A percentile compares a stretch with the other conserved stretches of the same genome.
These are phyloP conservation scores for Hsuehochloa calcarea DNA, from an alignment of 176 grass and related monocot species.

Conservation along the genomic window DNA sequence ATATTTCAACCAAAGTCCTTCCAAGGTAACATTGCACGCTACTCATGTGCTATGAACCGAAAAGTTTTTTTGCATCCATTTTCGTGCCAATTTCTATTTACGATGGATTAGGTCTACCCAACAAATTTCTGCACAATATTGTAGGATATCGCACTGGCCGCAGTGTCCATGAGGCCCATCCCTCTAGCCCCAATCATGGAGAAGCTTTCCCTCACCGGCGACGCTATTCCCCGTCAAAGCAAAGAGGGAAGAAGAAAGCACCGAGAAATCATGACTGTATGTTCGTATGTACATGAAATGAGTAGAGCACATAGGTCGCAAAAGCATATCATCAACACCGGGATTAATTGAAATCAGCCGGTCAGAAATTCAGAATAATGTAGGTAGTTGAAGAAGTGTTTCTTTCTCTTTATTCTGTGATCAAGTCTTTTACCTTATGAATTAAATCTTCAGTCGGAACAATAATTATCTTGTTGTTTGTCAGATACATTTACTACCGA, in stretches of 20 bases:
- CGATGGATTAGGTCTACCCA: background rate
- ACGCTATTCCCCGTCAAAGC: conserved; percentile 15
- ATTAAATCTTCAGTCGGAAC: conserved; percentile 3
- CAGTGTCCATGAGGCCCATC: conserved; percentile 74
- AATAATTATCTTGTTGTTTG: background rate
- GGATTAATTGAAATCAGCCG: conserved; percentile 20
- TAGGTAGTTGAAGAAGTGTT: conserved; percentile 26
- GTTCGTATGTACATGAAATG: conserved; percentile 44
- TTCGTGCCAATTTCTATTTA: background rate
- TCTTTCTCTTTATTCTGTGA: background rate
- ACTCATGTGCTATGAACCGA: background rate
- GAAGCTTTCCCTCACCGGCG: conserved; percentile 61
- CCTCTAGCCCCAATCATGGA: conserved; percentile 94
- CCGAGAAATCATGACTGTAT: conserved; percentile 31
- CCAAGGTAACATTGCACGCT: conserved; percentile 51
- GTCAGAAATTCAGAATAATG: conserved; percentile 21
- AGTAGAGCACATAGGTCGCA: conserved; percentile 49
- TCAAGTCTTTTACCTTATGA: conserved; percentile 26
- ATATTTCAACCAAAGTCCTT: conserved; percentile 92
- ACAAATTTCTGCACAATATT: background rate
- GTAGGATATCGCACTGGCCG: conserved; percentile 75
- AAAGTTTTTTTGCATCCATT: background rate
- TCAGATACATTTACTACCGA: background rate
- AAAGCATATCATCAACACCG: background rate
- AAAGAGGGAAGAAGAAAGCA: background rate